A percentile compares a stretch with the other conserved stretches of the same genome.
phyloP scores from a whole-genome alignment of 2,329 filamentous ascomycete genomes.

The Aspergillus sp. region DNA sequence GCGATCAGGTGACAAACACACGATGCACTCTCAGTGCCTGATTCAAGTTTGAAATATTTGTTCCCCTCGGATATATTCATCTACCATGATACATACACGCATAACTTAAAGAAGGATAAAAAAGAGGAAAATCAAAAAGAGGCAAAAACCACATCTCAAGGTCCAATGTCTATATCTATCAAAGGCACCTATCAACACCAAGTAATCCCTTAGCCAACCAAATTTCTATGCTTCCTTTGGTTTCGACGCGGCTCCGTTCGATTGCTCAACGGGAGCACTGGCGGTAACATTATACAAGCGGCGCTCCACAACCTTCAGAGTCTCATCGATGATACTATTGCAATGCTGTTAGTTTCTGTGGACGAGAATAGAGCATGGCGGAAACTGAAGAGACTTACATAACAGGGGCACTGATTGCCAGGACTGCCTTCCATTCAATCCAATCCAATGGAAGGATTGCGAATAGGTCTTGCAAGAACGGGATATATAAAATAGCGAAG shows the following conservation, averaged over 20 bases:
- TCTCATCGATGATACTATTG: constrained; percentile 73
- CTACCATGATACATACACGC: constrained; percentile 20
- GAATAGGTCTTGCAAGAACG: constrained; percentile 84
- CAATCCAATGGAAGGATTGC: constrained; percentile 83
- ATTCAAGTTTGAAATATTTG: background rate
- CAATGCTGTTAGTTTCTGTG: constrained; percentile 20
- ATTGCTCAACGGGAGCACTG: constrained; percentile 18
- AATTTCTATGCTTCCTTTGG: constrained; percentile 35
- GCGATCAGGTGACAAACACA: background rate
- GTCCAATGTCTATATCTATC: constrained; percentile 24
- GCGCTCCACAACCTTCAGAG: constrained; percentile 76
- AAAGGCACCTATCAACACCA: constrained; percentile 12
- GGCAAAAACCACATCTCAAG: constrained; percentile 4
- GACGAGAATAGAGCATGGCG: background rate
- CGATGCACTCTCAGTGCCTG: no score
- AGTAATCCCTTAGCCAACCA: constrained; percentile 19
- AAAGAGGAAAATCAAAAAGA: constrained; percentile 2
- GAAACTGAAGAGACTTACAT: constrained; percentile 62
- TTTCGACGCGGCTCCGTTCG: constrained; percentile 34
- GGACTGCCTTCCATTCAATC: constrained; percentile 88
- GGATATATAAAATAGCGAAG: constrained; percentile 89
- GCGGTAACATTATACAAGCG: constrained; percentile 52
- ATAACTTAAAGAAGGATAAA: constrained; percentile 5
- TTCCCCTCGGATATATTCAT: constrained; percentile 9
- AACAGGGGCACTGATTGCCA: constrained; percentile 85